A percentile compares a stretch with the other conserved stretches of the same genome.
Evolutionary conservation across 148 eudicot genomes (phyloP).

Genomic region (Rhododendron ferrugineum): DNA sequence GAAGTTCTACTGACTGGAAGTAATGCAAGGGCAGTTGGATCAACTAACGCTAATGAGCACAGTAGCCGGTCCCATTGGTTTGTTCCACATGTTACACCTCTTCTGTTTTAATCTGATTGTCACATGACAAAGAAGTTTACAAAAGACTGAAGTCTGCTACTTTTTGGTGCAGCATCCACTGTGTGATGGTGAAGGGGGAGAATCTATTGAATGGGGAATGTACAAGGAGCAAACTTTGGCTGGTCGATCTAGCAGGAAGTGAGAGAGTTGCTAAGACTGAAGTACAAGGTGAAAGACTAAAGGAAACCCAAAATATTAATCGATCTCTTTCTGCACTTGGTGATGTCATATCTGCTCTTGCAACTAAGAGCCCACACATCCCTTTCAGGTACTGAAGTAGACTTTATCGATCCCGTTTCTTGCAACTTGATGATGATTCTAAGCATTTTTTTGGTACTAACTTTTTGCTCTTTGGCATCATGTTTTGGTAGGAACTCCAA

Average conservation of each 20-base stretch:
- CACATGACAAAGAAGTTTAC: slow-evolving; percentile 5
- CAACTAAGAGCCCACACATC: slow-evolving; percentile 73
- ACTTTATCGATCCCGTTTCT: not conserved
- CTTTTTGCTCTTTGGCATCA: not conserved
- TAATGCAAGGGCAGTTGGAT: slow-evolving; percentile 84
- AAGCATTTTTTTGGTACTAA: not conserved
- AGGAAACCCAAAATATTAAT: slow-evolving; percentile 86
- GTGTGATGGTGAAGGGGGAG: slow-evolving; percentile 94
- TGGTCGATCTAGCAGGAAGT: slow-evolving; percentile 92
- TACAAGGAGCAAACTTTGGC: slow-evolving; percentile 92
- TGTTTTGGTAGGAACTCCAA: slow-evolving; percentile 76
- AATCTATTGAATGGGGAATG: slow-evolving; percentile 75
- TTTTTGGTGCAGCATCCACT: slow-evolving; percentile 64
- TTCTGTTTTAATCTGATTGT: not conserved
- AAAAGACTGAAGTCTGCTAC: slow-evolving; percentile 1
- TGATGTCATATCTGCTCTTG: slow-evolving; percentile 87
- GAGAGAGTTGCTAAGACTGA: slow-evolving; percentile 90
- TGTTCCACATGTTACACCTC: slow-evolving; percentile 5
- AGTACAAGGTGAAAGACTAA: slow-evolving; percentile 84
- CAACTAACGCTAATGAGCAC: slow-evolving; percentile 88
- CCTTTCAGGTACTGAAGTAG: slow-evolving; percentile 58
- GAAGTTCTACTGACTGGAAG: slow-evolving; percentile 80
- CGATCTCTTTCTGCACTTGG: slow-evolving; percentile 95
- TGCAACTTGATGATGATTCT: not conserved
- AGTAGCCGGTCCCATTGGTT: slow-evolving; percentile 99